Conservation (phyloP, 768 basidiomycete species). For the Tulasnella sp. region DNA sequence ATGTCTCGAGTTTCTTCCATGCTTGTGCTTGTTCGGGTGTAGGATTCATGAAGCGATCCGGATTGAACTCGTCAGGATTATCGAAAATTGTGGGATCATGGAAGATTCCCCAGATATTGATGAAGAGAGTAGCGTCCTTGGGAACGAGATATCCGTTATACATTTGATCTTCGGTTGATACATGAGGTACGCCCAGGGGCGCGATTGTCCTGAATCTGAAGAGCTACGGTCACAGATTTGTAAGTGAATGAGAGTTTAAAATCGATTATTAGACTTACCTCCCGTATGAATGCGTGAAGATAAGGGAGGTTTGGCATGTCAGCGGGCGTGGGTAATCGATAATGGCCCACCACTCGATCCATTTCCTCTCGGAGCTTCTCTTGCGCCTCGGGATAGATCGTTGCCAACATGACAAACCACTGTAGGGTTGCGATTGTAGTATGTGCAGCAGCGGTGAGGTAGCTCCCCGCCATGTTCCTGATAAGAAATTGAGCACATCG, state of each 20-base stretch:
- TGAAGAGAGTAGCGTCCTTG: conserved; percentile 22
- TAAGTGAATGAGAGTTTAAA: too few species aligned
- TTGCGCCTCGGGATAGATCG: conserved; percentile 30
- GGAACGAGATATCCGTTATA: conserved; percentile 20
- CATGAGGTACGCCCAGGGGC: conserved; percentile 18
- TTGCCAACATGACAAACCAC: conserved; percentile 29
- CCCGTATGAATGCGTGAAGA: conserved; percentile 17
- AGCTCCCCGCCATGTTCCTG: too few species aligned
- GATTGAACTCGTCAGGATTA: conserved; percentile 36
- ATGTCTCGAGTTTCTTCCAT: not conserved
- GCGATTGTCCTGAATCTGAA: conserved; percentile 3
- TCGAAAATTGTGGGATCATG: conserved; percentile 26
- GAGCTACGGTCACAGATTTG: too few species aligned
- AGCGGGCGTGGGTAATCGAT: conserved; percentile 22
- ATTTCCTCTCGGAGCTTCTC: conserved; percentile 29
- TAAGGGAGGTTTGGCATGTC: conserved; percentile 20
- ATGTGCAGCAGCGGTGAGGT: too few species aligned
- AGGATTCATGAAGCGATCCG: conserved; percentile 33
- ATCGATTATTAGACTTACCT: too few species aligned
- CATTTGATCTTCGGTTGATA: conserved; percentile 16
- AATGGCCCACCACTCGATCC: conserved; percentile 22
- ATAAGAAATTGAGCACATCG: too few species aligned
- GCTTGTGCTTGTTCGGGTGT: conserved; percentile 7
- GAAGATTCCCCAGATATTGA: conserved; percentile 25
- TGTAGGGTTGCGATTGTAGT: too few species aligned